Evolutionary conservation across 352 stramenopile genomes (phyloP), one percentile per base, ranked within the genome.

Genomic region (Pythium myriotylum): DNA sequence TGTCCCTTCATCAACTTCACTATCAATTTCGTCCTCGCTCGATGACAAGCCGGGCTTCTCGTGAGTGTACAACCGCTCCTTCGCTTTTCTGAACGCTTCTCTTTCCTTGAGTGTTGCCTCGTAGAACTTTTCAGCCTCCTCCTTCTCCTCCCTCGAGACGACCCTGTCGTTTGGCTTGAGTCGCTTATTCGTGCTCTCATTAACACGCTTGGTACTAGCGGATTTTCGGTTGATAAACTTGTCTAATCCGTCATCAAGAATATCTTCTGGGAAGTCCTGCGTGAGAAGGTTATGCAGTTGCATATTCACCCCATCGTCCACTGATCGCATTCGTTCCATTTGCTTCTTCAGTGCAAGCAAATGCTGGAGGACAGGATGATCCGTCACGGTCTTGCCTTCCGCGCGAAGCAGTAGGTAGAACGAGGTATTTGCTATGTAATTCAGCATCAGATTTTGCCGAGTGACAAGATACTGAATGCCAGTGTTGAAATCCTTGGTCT

Each of bases 391-490:
- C 65, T 95, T 95, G 40, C 86, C 86, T 63, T 95, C 81, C 0
- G 85, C 79, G 43, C 83, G 82, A 57, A 92, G 62, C 40, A 94
- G 63, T 67, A 95, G 58, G 67, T 95, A 95, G 59, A 95, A 94
- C 45, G 81, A 90, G 50, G 94, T 95, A 69, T 94, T 95, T 37
- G 78, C 68, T 23, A 82, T 73, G 72, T 95, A 95, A 67, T 92
- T 92, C 13, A 95, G 78, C 61, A 93, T 68, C 50, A 95, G 57
- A 37, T 91, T 91, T 70, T 93, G 81, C 16, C 81, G 83, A 19
- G 82, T 91, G 51, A 91, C 72, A 49, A 94, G 75, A 61, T 91
- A 93, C 51, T 86, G 81, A 39, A 93, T 61, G 0, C 83, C 86
- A 22, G 69, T 81, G 65, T 89, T 79, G 65, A 76, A 84, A 23